Base-by-base conservation (phyloP, 1,139 yeast species). In the Suhomyces taliae region DNA sequence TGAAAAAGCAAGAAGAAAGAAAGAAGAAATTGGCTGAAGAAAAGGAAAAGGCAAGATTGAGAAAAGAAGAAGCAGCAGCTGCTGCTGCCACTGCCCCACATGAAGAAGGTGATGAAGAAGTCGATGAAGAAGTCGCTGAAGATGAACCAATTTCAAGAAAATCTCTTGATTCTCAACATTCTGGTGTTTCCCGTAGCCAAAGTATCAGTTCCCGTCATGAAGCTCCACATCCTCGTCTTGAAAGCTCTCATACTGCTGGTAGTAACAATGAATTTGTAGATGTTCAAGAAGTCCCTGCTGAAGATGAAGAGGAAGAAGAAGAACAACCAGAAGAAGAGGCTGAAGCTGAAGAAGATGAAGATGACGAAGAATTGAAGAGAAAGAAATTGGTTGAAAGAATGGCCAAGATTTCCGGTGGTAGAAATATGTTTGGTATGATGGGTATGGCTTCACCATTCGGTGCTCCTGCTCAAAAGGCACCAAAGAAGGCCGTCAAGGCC, bases 341-440 rank as follows among this genome's bases (percentile, higher is more conserved):
- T 6, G 45, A 46, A 2, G 67, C 53, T 3, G 65, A 53, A 3
- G 64, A 55, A n/a, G 68, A 60, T 7, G 71, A 64, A 1, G 91
- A 85, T 39, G 86, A 84, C 41, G 98, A 90, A 62, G 97, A 90
- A 55, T 75, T 85, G 14, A 82, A 86, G 51, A 81, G 95, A 59
- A 79, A 87, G 49, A 90, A 85, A 12, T 75, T 93, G 48, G 85
- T 96, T 33, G 97, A 89, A 56, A 81, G 98, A 55, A 93, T 93
- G 97, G 99, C 99, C 15, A 90, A 87, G 58, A 79, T 95, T 27
- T 88, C 98, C 0, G 91, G 91, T 14, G 97, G 96, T 11, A 85
- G 95, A 62, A 95, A 95, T 46, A 86, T 87, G 87, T 81, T 82
- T 67, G 93, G 93, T 34, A 83, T 85, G 83, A 82, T 85, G 77